Evolutionary conservation across 768 basidiomycete species (phyloP).

Genomic region (Boletus tomentosulus): DNA sequence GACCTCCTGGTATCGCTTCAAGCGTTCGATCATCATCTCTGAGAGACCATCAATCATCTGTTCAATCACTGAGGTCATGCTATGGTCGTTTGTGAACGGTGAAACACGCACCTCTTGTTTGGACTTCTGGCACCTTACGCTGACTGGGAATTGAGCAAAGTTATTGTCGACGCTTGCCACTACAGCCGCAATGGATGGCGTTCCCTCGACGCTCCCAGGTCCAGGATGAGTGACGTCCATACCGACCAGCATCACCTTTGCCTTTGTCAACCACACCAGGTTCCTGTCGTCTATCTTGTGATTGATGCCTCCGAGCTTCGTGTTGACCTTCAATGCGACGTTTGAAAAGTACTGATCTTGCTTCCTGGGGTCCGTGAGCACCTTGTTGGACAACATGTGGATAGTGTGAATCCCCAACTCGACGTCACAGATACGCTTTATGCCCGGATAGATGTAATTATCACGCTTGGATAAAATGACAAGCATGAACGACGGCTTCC

Average conservation of each 20-base stretch:
- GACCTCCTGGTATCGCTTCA: slow-evolving; percentile 52
- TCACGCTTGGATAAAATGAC: slow-evolving; percentile 66
- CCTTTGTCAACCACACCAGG: slow-evolving; percentile 61
- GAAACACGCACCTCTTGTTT: slow-evolving; percentile 22
- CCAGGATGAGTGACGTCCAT: slow-evolving; percentile 84
- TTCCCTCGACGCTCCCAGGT: slow-evolving; percentile 59
- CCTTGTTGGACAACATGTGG: slow-evolving; percentile 67
- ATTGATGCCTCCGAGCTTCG: slow-evolving; percentile 79
- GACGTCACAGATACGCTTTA: slow-evolving; percentile 75
- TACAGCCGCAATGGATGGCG: slow-evolving; percentile 80
- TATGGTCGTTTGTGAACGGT: neutral
- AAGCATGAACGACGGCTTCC: slow-evolving; percentile 60
- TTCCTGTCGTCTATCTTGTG: slow-evolving; percentile 60
- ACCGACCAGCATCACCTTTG: slow-evolving; percentile 78
- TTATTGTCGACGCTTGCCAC: slow-evolving; percentile 68
- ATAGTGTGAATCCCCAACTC: slow-evolving; percentile 71
- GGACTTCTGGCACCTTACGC: slow-evolving; percentile 57
- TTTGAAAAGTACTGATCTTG: slow-evolving; percentile 84
- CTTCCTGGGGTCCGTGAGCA: slow-evolving; percentile 46
- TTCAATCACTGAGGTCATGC: neutral
- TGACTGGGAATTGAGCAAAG: slow-evolving; percentile 78
- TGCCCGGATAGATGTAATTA: slow-evolving; percentile 74
- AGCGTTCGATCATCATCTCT: slow-evolving; percentile 68
- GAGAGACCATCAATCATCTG: slow-evolving; percentile 70
- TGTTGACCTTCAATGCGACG: slow-evolving; percentile 76